Conservation (phyloP, 108 stramenopile genomes). For the Cyclotella kingstonii region DNA sequence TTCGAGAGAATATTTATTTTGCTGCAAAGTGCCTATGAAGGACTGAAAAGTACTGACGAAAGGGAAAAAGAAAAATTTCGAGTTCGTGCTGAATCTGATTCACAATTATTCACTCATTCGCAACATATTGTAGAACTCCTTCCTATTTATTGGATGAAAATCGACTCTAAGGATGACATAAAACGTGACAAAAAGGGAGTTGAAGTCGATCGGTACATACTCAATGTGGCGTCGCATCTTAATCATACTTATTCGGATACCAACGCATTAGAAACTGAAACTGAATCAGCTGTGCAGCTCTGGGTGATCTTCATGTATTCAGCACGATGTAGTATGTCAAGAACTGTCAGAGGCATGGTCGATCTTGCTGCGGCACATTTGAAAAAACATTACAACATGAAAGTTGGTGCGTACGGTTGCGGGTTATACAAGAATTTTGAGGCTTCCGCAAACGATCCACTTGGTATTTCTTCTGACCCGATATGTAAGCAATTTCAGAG, state of each 20-base stretch:
- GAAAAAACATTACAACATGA: conserved; percentile 28
- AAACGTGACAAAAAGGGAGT: background rate
- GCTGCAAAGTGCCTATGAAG: conserved; percentile 44
- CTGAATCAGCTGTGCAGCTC: conserved; percentile 28
- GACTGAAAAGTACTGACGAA: conserved; percentile 35
- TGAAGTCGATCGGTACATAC: conserved; percentile 19
- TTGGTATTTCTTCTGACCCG: conserved; percentile 30
- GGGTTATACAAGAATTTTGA: conserved; percentile 32
- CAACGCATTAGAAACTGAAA: conserved; percentile 21
- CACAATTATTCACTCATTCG: conserved; percentile 43
- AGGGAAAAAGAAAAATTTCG: conserved; percentile 36
- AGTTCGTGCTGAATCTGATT: conserved; percentile 28
- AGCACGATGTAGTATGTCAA: conserved; percentile 40
- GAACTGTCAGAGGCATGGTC: conserved; percentile 31
- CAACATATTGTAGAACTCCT: conserved; percentile 39
- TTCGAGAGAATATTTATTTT: conserved; percentile 46
- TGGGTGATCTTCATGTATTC: conserved; percentile 43
- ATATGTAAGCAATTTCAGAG: conserved; percentile 41
- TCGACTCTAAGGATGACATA: conserved; percentile 2
- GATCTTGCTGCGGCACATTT: conserved; percentile 47
- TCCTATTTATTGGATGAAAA: conserved; percentile 43
- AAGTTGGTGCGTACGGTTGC: conserved; percentile 46
- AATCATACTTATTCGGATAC: conserved; percentile 19
- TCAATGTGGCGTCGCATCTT: conserved; percentile 46
- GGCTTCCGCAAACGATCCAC: conserved; percentile 5